Conservation (phyloP, 345 rosid genomes). For the Citrus glauca region DNA sequence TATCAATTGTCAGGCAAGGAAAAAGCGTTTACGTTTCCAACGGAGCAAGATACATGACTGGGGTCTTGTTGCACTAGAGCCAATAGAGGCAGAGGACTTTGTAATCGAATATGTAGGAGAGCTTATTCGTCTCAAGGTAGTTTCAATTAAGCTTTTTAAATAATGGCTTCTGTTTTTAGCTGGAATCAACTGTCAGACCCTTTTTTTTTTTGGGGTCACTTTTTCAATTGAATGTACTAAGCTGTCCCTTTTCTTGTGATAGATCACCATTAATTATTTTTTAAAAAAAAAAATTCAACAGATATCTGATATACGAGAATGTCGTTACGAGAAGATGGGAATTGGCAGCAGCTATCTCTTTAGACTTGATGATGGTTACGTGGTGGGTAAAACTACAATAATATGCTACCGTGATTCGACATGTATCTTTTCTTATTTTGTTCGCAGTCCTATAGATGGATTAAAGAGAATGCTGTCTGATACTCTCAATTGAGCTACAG, state of each 20-base stretch:
- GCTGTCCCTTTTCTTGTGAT: slow-evolving; percentile 10
- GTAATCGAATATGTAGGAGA: slow-evolving; percentile 99
- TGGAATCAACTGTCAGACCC: neutral
- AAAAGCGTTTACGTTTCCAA: slow-evolving; percentile 86
- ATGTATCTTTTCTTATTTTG: neutral
- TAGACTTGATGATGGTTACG: slow-evolving; percentile 96
- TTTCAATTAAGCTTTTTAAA: slow-evolving; percentile 22
- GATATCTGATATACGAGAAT: slow-evolving; percentile 98
- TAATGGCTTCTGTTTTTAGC: neutral
- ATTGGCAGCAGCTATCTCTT: slow-evolving; percentile 99
- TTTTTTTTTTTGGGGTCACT: neutral
- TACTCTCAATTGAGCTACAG: neutral
- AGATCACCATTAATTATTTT: slow-evolving; percentile 13
- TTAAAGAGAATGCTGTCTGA: neutral
- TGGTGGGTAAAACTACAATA: slow-evolving; percentile 50
- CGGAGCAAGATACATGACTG: slow-evolving; percentile 97
- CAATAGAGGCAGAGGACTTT: slow-evolving; percentile 96
- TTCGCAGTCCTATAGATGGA: neutral
- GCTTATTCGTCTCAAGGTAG: slow-evolving; percentile 85
- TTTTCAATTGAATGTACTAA: slow-evolving; percentile 3
- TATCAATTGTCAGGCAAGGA: slow-evolving; percentile 68
- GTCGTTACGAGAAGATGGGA: slow-evolving; percentile 95
- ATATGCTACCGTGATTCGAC: neutral
- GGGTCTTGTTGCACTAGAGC: slow-evolving; percentile 95
- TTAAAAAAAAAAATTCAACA: slow-evolving; percentile 24